These are phyloP conservation scores for Phylloporus sp. DNA, from an alignment of 1,284 basidiomycete species.

Conservation along the genomic window DNA sequence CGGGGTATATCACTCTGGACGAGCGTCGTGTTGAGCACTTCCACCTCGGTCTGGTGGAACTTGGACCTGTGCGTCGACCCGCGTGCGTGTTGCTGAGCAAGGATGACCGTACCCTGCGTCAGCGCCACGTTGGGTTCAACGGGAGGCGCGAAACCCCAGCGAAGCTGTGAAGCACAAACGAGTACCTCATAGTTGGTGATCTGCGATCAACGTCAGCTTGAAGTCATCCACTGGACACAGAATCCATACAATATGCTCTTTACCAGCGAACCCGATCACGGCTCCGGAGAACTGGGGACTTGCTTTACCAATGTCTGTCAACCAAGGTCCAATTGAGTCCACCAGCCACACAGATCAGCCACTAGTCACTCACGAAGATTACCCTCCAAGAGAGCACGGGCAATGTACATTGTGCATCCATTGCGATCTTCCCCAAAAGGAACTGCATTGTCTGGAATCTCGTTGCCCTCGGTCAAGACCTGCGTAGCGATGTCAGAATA, in stretches of 20 bases:
- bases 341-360: background rate
- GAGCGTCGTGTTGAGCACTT: conserved; percentile 33
- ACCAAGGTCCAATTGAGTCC: conserved; percentile 1
- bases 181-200: conserved; percentile 35
- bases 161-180: no score
- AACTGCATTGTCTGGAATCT: conserved; percentile 37
- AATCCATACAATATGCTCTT: conserved; percentile 29
- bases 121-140: conserved; percentile 16
- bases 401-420: conserved; percentile 33
- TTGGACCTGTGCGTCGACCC: conserved; percentile 4
- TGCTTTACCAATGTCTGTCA: conserved; percentile 35
- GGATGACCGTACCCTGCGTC: conserved; percentile 36
- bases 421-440: conserved; percentile 39
- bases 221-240: background rate
- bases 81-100: conserved; percentile 31
- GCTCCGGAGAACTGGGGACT: conserved; percentile 31
- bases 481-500: conserved; percentile 1
- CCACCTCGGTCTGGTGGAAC: conserved; percentile 12
- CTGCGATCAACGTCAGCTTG: conserved; percentile 18
- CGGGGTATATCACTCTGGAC: conserved; percentile 33
- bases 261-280: conserved; percentile 34
- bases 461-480: conserved; percentile 35
- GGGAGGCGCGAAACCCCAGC: no score
- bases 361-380: conserved; percentile 28
- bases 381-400: conserved; percentile 38